Base-by-base conservation (phyloP, 2,329 filamentous ascomycete genomes). In the Juglanconis sp. region DNA sequence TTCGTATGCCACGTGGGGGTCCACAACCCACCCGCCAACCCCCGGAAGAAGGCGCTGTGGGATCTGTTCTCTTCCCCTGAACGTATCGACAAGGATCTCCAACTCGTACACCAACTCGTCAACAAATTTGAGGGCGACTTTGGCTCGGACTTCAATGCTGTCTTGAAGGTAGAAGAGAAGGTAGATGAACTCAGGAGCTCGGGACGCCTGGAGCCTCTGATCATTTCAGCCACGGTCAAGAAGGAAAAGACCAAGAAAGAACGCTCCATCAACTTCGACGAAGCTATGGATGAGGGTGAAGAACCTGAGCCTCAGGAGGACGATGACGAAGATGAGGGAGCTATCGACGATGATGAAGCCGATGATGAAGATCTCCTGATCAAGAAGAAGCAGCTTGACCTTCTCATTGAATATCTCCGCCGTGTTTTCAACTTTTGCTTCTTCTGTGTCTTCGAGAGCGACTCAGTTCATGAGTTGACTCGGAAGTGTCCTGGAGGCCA, bases 341-440 rank as follows among this genome's bases (percentile, higher is more conserved):
- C 87, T 17, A 88, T 88, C 51, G 83, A 88, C 46, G 86, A 92
- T 62, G 91, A 95, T 56, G 94, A 97, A 64, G 82, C 88, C 38
- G 94, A 99, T 67, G 92, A 96, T 68, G 92, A 96, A 70, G 92
- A 97, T 46, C 79, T 97, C 44, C 74, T 97, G 57, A 84, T 88
- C 46, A 95, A 96, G 81, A 98, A 98, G 84, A 98, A 99, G 81
- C 93, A 95, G 70, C 85, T 99, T 53, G 95, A 99, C 75, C 81
- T 99, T 40, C 83, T 96, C 73, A 95, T 98, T 56, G 95, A 99
- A 76, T 99, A 99, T 73, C 83, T 99, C 62, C 92, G 95, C 56
- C 88, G 95, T 15, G 95, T 99, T 56, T 96, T 96, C 82, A 97
- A 95, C 76, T 98, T 99, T 77, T 99, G 95, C 79, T 97, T 99